Evolutionary conservation across 140 eudicot species (phyloP), one percentile per base, ranked within the genome.

Genomic region (Ambrosia hybrid): DNA sequence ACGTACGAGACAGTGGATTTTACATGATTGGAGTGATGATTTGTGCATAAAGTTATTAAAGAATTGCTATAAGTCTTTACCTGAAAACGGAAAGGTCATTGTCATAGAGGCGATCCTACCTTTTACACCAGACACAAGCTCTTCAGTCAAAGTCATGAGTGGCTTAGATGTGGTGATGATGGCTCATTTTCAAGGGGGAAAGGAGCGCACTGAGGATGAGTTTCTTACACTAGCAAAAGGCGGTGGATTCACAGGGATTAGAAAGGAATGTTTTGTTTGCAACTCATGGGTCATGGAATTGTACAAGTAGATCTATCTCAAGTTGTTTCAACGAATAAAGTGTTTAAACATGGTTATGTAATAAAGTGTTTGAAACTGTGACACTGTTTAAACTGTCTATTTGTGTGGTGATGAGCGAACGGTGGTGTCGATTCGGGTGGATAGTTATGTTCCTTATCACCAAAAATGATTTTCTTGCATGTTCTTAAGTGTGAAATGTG

Each of bases 221-320:
- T 84, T 74, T 57, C 64, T 53, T 41, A 41, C 72, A 6, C 65
- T 86, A n/a, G 92, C 86, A 13, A 83, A 63, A 9, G 52, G 6
- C 0, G 83, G 81, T 78, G 89, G 92, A 41, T 86, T 86, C 45
- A 0, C 6, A 0, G 77, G 78, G 17, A 67, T 85, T 9, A 58
- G 58, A 55, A 65, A 59, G 16, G 75, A 37, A 13, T 46, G 77
- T 16, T 60, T 59, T 73, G 61, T 33, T 60, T 51, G 77, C 16
- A 71, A 66, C 55, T 51, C 12, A 14, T 56, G 61, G 61, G 34
- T 56, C 34, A 56, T 56, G 9, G 61, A 56, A 56, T 56, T 56
- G 9, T 67, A 73, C 52, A 81, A 71, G 67, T 81, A 76, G 71
- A 56, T 5, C 8, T 15, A 6, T 56, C 9, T 17, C 34, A 15